A percentile compares a stretch with the other conserved stretches of the same genome.
These are phyloP conservation scores for Wallemia ichthyophaga DNA, from an alignment of 1,284 basidiomycete species.

Conservation along the genomic window DNA sequence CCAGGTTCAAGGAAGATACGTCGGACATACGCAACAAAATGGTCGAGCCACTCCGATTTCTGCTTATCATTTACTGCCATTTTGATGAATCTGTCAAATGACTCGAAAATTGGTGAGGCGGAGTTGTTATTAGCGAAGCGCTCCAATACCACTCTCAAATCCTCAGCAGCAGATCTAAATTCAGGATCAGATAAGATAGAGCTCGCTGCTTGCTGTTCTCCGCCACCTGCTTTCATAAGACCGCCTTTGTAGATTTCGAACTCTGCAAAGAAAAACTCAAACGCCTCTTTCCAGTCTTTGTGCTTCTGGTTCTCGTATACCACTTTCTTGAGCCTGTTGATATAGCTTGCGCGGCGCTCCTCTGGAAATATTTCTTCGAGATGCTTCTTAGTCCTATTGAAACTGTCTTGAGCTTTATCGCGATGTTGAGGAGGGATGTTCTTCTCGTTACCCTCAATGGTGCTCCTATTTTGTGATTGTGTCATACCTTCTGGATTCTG, in stretches of 20 bases:
- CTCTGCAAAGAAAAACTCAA: too few relatives aligned
- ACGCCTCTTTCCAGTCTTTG: constrained; percentile 25
- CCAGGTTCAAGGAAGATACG: constrained; percentile 55
- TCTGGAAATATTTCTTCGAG: constrained; percentile 29
- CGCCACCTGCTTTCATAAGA: too few relatives aligned
- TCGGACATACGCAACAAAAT: constrained; percentile 7
- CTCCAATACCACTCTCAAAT: constrained; percentile 55
- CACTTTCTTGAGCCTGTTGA: constrained; percentile 54
- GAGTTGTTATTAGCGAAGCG: constrained; percentile 54
- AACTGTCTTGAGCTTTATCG: constrained; percentile 21
- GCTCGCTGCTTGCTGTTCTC: too few relatives aligned
- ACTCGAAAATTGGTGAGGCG: constrained; percentile 36
- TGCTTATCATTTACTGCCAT: constrained; percentile 47
- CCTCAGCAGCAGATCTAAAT: constrained; percentile 27
- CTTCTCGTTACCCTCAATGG: constrained; percentile 7
- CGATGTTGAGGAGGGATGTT: constrained; percentile 19
- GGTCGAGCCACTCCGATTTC: constrained; percentile 41
- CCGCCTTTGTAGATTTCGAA: too few relatives aligned
- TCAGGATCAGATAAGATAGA: constrained; percentile 18
- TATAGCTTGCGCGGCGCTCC: constrained; percentile 52
- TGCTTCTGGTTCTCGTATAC: constrained; percentile 79
- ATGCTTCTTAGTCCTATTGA: constrained; percentile 19
- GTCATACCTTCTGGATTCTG: too few relatives aligned
- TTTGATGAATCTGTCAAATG: constrained; percentile 38
- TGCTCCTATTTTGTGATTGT: too few relatives aligned